Evolutionary conservation across 2,329 filamentous ascomycete genomes (phyloP).

Genomic region (Metarhizium rileyi): DNA sequence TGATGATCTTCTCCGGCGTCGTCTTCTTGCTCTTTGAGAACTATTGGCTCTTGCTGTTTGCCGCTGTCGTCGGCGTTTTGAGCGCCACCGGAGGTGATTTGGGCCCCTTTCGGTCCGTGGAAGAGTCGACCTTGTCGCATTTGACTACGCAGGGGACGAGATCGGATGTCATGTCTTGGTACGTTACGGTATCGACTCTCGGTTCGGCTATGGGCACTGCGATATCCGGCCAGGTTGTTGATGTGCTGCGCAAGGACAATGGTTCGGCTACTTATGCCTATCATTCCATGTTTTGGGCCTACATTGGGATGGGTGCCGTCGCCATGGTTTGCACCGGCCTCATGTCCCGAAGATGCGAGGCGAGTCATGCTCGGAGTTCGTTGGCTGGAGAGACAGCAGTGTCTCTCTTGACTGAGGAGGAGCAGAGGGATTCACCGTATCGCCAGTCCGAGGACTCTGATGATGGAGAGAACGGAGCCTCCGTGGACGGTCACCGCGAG

Average conservation of each 20-base stretch:
- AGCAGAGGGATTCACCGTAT: neutral
- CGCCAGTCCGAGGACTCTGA: neutral
- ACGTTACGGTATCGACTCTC: constrained; percentile 47
- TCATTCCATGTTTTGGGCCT: constrained; percentile 49
- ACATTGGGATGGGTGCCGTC: constrained; percentile 42
- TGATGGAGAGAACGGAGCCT: no score
- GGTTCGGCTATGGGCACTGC: constrained; percentile 46
- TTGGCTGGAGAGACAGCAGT: neutral
- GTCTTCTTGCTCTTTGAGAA: constrained; percentile 44
- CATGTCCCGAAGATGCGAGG: constrained; percentile 42
- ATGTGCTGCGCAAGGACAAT: constrained; percentile 32
- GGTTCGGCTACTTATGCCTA: constrained; percentile 43
- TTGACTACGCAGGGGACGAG: constrained; percentile 44
- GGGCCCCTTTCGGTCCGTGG: constrained; percentile 57
- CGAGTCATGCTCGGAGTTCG: constrained; percentile 4
- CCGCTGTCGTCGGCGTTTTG: constrained; percentile 51
- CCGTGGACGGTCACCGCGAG: no score
- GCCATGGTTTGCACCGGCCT: constrained; percentile 37
- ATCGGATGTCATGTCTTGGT: constrained; percentile 58
- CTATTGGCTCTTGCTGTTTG: constrained; percentile 49
- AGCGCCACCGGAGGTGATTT: constrained; percentile 56
- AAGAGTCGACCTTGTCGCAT: constrained; percentile 54
- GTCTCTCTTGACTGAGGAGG: neutral
- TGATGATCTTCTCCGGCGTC: constrained; percentile 48
- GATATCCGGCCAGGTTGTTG: constrained; percentile 39